Evolutionary conservation across 2,329 filamentous ascomycete species (phyloP).

Genomic region (Ploettnerulaceae sp.): DNA sequence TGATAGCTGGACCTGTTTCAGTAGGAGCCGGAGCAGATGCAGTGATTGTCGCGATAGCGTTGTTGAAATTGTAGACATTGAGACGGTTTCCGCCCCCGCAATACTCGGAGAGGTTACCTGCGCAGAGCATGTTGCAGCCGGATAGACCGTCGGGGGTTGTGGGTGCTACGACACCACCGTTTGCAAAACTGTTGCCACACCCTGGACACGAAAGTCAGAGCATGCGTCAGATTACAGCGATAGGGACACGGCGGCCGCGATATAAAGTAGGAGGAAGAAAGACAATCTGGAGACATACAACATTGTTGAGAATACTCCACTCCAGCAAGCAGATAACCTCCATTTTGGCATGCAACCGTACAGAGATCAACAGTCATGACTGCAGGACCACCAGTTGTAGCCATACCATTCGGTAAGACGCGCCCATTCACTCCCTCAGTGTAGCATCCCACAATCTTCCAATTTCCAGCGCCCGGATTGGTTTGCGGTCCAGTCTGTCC

Average conservation of each 20-base stretch:
- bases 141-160: conserved; percentile 16
- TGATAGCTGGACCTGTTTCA: conserved; percentile 8
- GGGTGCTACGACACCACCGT: conserved; percentile 19
- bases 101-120: conserved; percentile 27
- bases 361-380: conserved; percentile 24
- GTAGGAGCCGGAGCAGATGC: conserved; percentile 12
- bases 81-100: conserved; percentile 26
- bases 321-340: conserved; percentile 38
- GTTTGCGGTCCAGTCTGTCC: conserved; percentile 22
- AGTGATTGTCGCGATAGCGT: conserved; percentile 9
- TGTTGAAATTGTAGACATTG: conserved; percentile 25
- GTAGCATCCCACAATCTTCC: conserved; percentile 23
- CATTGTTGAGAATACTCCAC: conserved; percentile 45
- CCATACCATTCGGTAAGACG: conserved; percentile 14
- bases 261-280: too few relatives aligned
- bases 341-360: conserved; percentile 19
- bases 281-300: conserved; percentile 26
- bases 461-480: conserved; percentile 19
- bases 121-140: conserved; percentile 29
- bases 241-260: too few relatives aligned
- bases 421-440: conserved; percentile 23
- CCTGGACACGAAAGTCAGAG: neutral
- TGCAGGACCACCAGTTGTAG: conserved; percentile 19
- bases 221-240: neutral
- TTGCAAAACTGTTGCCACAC: conserved; percentile 19